Percentiles rank a stretch among this genome's conserved stretches.
Evolutionary conservation across 2,329 filamentous ascomycete genomes (phyloP).

Genomic region (Aspergillus aculeatus): DNA sequence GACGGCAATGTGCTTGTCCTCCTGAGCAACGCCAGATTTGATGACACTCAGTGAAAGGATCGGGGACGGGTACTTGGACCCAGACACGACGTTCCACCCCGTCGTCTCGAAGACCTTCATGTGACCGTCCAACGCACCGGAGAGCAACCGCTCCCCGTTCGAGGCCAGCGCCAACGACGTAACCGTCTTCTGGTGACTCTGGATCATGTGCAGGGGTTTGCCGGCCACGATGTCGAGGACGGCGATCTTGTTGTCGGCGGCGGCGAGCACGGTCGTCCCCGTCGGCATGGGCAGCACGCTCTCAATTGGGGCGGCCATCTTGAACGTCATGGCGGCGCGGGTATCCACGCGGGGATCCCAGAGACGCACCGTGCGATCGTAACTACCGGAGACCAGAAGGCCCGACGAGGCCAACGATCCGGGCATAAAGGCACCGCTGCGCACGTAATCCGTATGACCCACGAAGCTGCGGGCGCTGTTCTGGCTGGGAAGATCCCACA

Average conservation of each 20-base stretch:
- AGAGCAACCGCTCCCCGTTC: slow-evolving; percentile 75
- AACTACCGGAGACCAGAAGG: slow-evolving; percentile 84
- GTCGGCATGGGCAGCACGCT: slow-evolving; percentile 82
- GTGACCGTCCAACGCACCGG: slow-evolving; percentile 88
- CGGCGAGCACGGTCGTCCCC: slow-evolving; percentile 80
- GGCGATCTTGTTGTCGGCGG: slow-evolving; percentile 81
- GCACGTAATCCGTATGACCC: slow-evolving; percentile 90
- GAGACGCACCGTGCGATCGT: slow-evolving; percentile 87
- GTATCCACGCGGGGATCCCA: slow-evolving; percentile 82
- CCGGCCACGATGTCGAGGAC: slow-evolving; percentile 91
- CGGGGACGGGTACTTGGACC: slow-evolving; percentile 87
- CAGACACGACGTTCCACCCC: slow-evolving; percentile 94
- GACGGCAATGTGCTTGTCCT: slow-evolving; percentile 91
- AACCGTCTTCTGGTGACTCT: slow-evolving; percentile 97
- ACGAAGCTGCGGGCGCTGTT: slow-evolving; percentile 73
- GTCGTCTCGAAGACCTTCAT: slow-evolving; percentile 95
- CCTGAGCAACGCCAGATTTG: slow-evolving; percentile 62
- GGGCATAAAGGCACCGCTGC: slow-evolving; percentile 82
- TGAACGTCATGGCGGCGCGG: slow-evolving; percentile 83
- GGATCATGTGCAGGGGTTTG: slow-evolving; percentile 79
- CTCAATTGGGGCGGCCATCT: slow-evolving; percentile 87
- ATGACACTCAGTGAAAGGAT: slow-evolving; percentile 82
- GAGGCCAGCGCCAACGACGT: slow-evolving; percentile 82
- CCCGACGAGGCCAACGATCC: slow-evolving; percentile 59
- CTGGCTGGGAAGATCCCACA: slow-evolving; percentile 90